These are phyloP conservation scores for Ichthyophthirius multifiliis DNA, from an alignment of 169 alveolate species.

Conservation along the genomic window DNA sequence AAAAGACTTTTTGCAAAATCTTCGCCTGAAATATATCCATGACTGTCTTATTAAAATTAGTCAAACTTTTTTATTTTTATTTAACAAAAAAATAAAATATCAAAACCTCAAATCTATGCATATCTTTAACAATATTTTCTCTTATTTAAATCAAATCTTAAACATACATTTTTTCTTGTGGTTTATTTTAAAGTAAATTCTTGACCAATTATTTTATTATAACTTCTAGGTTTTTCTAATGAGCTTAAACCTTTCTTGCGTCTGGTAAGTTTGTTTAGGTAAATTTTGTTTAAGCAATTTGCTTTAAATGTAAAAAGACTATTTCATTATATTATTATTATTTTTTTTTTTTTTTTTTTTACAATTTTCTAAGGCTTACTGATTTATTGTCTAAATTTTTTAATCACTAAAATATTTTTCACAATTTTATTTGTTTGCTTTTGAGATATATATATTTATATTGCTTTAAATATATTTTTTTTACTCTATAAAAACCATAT, in stretches of 20 bases:
- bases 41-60: neutral
- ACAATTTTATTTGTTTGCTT: neutral
- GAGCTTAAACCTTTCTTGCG: neutral
- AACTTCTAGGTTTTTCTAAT: neutral
- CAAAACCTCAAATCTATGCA: neutral
- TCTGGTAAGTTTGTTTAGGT: neutral
- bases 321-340: no score
- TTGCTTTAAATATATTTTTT: neutral
- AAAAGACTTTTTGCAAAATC: slow-evolving; percentile 18
- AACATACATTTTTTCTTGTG: neutral
- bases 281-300: neutral
- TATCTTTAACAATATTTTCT: neutral
- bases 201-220: neutral
- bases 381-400: neutral
- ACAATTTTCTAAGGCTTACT: neutral
- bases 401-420: neutral
- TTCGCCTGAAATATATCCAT: slow-evolving; percentile 9
- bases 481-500: neutral
- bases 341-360: no score
- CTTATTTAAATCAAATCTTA: neutral
- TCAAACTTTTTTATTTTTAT: neutral
- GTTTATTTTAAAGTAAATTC: neutral
- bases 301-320: neutral
- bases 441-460: neutral
- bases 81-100: neutral